Percentiles rank a stretch among this genome's conserved stretches.
Conservation (phyloP, 257 asterid genomes). For the Hygrophila difformis region DNA sequence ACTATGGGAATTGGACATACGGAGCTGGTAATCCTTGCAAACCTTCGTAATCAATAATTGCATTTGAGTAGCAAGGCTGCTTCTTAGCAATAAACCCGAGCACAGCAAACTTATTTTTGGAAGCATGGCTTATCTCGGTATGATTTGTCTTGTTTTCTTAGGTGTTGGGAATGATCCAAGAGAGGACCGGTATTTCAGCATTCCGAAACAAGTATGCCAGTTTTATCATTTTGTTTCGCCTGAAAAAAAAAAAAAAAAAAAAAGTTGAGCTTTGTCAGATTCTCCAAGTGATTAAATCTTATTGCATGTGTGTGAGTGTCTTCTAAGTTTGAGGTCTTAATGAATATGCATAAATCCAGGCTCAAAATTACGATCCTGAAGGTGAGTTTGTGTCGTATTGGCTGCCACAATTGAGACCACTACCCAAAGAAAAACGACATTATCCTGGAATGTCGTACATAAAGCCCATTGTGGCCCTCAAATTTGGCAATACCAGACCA, state of each 20-base stretch:
- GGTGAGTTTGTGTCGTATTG: slow-evolving; percentile 82
- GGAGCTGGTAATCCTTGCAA: slow-evolving; percentile 66
- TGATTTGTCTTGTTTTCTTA: slow-evolving; percentile 21
- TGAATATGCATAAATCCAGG: slow-evolving; percentile 30
- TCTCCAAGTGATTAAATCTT: too few relatives aligned
- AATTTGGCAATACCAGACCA: slow-evolving; percentile 42
- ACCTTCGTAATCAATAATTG: neutral
- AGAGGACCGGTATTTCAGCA: slow-evolving; percentile 96
- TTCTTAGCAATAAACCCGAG: too few relatives aligned
- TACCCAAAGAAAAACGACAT: slow-evolving; percentile 67
- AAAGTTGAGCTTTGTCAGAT: too few relatives aligned
- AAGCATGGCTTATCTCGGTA: too few relatives aligned
- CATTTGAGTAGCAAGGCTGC: too few relatives aligned
- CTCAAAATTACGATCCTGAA: slow-evolving; percentile 80
- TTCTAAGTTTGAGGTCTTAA: neutral
- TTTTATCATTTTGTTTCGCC: too few relatives aligned
- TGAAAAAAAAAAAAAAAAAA: too few relatives aligned
- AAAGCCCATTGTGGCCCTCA: slow-evolving; percentile 65
- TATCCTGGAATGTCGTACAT: slow-evolving; percentile 58
- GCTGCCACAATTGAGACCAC: slow-evolving; percentile 57
- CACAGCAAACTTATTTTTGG: too few relatives aligned
- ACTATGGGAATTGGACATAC: slow-evolving; percentile 93
- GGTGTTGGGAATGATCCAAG: slow-evolving; percentile 97
- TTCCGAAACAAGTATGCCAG: slow-evolving; percentile 73
- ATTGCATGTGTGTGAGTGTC: neutral